Base-by-base conservation (phyloP, 495 filamentous ascomycete species). In the Penicillium paradoxum region DNA sequence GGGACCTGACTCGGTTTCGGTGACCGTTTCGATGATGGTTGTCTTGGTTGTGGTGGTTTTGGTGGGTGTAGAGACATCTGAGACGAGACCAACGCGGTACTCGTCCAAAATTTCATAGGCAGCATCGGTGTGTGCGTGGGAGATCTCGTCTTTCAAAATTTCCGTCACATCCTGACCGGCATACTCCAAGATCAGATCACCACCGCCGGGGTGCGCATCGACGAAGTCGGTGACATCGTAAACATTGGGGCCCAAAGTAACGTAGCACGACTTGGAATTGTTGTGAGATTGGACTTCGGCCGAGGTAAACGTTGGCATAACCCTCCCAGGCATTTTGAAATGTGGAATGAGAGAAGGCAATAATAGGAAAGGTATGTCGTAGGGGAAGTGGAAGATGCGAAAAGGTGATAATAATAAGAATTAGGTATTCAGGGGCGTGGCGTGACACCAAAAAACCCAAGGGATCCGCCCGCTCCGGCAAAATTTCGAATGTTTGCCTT, bases 191-290 rank as follows among this genome's bases (percentile, higher is more conserved):
- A 99, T 84, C 52, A 97, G 68, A 52, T 97, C 89, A 59, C 81
- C 82, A 49, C 95, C 95, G 54, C 92, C 95, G 30, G 95, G 95
- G 67, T 99, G 95, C 53, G 87, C 83, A 42, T 86, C 78, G 48
- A 97, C 65, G 62, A 99, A 99, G 22, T 83, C 77, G 21, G 95
- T 96, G 53, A 99, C 80, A 78, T 99, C 90, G 80, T 90, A 97
- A 59, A 97, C 93, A 57, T 91, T 92, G 22, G 78, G 79, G 30
- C 90, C 93, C 38, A 96, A 68, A 0, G 89, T 91, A 57, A 99
- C 90, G 77, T 90, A 99, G 79, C 95, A 97, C 19, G 89, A 95
- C 66, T 91, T 84, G 34, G 67, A 70, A 41, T 79, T 85, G 62
- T 90, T 95, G 68, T 92, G 90, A 56, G 83, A 76, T 64, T 83